Evolutionary conservation across 2,329 filamentous ascomycete genomes (phyloP).

Genomic region (Colletotrichum truncatum): DNA sequence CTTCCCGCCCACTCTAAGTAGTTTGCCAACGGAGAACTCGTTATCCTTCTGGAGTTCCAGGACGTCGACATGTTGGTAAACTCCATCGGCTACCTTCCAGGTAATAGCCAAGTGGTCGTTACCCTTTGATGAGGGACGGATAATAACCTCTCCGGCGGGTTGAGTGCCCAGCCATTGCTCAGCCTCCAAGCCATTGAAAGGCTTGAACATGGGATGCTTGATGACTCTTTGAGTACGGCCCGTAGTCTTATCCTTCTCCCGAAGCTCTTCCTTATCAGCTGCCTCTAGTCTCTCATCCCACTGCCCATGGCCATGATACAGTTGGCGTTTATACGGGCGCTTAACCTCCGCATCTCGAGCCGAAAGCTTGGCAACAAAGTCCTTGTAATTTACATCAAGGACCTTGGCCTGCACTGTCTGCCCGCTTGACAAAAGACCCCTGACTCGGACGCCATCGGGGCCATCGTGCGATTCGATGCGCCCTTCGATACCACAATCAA

Average conservation of each 20-base stretch:
- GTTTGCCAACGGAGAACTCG: conserved; percentile 91
- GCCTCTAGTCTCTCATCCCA: conserved; percentile 90
- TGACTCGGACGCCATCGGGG: conserved; percentile 75
- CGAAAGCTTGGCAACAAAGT: conserved; percentile 84
- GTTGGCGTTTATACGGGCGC: conserved; percentile 73
- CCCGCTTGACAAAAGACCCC: conserved; percentile 78
- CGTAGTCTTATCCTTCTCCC: conserved; percentile 86
- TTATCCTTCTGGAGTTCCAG: conserved; percentile 97
- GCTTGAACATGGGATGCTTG: conserved; percentile 95
- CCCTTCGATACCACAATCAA: conserved; percentile 95
- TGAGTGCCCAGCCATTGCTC: conserved; percentile 93
- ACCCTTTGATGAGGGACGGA: conserved; percentile 93
- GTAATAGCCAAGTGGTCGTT: conserved; percentile 95
- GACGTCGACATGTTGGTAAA: conserved; percentile 99
- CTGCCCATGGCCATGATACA: conserved; percentile 79
- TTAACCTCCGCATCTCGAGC: conserved; percentile 84
- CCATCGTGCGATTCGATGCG: conserved; percentile 85
- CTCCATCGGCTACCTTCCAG: conserved; percentile 95
- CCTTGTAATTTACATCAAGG: conserved; percentile 85
- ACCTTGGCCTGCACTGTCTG: conserved; percentile 92
- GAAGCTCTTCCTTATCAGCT: conserved; percentile 82
- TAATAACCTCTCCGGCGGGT: conserved; percentile 88
- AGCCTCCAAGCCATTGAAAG: conserved; percentile 91
- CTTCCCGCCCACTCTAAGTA: conserved; percentile 85
- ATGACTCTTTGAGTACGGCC: conserved; percentile 93